These are phyloP conservation scores for Vaccinium corymbosum DNA, from an alignment of 148 eudicot genomes.

Conservation along the genomic window DNA sequence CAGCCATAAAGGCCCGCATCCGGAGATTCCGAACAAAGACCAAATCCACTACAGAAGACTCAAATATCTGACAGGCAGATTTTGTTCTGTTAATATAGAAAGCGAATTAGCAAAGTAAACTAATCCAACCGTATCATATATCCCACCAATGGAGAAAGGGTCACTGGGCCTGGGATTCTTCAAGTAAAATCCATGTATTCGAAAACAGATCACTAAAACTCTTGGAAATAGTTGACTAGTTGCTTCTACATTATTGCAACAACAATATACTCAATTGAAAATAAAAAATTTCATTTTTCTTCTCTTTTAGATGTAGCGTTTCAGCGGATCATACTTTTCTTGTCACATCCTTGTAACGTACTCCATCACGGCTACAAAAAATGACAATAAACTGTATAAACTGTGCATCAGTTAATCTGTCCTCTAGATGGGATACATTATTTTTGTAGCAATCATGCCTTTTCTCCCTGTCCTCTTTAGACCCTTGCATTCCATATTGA, in stretches of 20 bases:
- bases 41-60: not conserved
- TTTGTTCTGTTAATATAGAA: not conserved
- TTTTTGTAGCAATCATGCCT: not conserved
- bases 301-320: not conserved
- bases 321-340: not conserved
- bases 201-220: not conserved
- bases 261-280: not conserved
- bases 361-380: not conserved
- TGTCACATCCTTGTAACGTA: conserved; percentile 11
- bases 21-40: not conserved
- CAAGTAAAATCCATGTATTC: not conserved
- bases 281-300: not conserved
- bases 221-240: not conserved
- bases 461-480: not conserved
- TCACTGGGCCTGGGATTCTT: not conserved
- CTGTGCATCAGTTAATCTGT: not conserved
- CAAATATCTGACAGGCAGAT: not conserved
- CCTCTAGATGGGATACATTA: not conserved
- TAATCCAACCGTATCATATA: not conserved
- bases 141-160: not conserved
- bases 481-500: not conserved
- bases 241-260: not conserved
- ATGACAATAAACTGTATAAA: not conserved
- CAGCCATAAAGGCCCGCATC: not conserved
- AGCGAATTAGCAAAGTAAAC: not conserved